A percentile compares a stretch with the other conserved stretches of the same genome.
Evolutionary conservation across 345 rosid species (phyloP).

Genomic region (Ricinus communis): DNA sequence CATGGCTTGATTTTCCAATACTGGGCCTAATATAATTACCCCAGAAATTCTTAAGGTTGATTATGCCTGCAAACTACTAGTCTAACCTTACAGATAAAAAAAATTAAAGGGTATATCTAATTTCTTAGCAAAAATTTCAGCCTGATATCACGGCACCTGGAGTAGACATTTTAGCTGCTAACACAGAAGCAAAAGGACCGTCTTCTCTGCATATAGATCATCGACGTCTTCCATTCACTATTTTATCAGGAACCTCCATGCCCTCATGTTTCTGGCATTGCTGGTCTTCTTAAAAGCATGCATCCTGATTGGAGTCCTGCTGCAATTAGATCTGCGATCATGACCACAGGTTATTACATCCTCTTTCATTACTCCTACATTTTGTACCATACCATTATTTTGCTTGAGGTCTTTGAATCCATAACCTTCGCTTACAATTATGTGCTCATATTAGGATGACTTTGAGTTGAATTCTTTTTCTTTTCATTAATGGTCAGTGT

Average conservation of each 20-base stretch:
- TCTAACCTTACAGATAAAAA: neutral
- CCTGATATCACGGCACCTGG: slow-evolving; percentile 92
- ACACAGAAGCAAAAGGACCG: slow-evolving; percentile 59
- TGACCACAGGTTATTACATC: slow-evolving; percentile 20
- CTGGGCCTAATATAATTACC: slow-evolving; percentile 20
- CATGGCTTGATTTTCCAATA: slow-evolving; percentile 22
- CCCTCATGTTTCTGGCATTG: slow-evolving; percentile 26
- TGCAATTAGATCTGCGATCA: slow-evolving; percentile 25
- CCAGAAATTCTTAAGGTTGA: neutral
- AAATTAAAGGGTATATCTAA: neutral
- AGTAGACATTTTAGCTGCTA: slow-evolving; percentile 72
- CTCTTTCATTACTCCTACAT: too few species aligned
- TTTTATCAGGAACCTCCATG: slow-evolving; percentile 70
- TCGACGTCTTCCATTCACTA: slow-evolving; percentile 62
- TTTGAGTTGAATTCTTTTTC: too few species aligned
- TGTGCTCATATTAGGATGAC: too few species aligned
- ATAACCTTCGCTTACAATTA: too few species aligned
- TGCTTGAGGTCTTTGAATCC: neutral
- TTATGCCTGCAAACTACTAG: too few species aligned
- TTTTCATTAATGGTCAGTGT: too few species aligned
- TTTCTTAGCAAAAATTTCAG: slow-evolving; percentile 15
- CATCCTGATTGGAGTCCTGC: slow-evolving; percentile 32
- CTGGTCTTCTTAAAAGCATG: slow-evolving; percentile 14
- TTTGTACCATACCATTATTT: too few species aligned
- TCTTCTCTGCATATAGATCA: slow-evolving; percentile 43